These are phyloP conservation scores for sorghum (Sorghum bicolor) DNA, from an alignment of 176 grass and related monocot species.

Conservation along the genomic window Sorghum_bicolor_NCBIv3 NC_012870.2:76472001-76472500, in stretches of 20 bases:
- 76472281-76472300: constrained; percentile 55
- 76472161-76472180: constrained; percentile 88
- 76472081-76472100: constrained; percentile 36
- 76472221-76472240: constrained; percentile 33
- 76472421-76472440: constrained; percentile 35
- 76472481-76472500: constrained; percentile 80
- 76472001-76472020: constrained; percentile 5
- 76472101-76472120: constrained; percentile 92
- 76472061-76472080: constrained; percentile 18
- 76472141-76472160: constrained; percentile 94
- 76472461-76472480: constrained; percentile 65
- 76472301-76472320: constrained; percentile 61
- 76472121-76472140: constrained; percentile 93
- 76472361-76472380: constrained; percentile 16
- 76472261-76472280: background rate
- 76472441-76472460: constrained; percentile 43
- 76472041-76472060: background rate
- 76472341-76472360: constrained; percentile 51
- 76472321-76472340: constrained; percentile 63
- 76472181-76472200: constrained; percentile 77
- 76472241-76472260: background rate
- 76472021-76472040: background rate
- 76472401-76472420: constrained; percentile 29
- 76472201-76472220: constrained; percentile 76
- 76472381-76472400: constrained; percentile 45